These are phyloP conservation scores for Flaveria bidentis DNA, from an alignment of 129 eudicot genomes.

Conservation along the genomic window DNA sequence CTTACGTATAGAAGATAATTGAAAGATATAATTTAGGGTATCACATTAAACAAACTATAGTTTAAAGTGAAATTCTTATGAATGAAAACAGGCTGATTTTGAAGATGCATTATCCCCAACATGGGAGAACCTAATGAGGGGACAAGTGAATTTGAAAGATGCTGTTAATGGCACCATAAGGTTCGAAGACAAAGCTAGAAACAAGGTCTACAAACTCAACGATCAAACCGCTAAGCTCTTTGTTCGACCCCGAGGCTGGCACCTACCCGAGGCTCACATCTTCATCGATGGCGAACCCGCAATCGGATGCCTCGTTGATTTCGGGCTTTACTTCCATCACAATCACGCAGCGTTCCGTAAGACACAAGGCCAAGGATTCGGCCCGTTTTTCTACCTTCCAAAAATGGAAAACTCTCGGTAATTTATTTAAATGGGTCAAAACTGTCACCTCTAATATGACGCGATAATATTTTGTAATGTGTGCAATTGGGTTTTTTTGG, in stretches of 20 bases:
- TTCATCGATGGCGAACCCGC: conserved; percentile 89
- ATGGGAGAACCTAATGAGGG: conserved; percentile 91
- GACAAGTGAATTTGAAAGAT: conserved; percentile 87
- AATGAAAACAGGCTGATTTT: conserved; percentile 76
- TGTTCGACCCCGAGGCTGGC: conserved; percentile 98
- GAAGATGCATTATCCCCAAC: conserved; percentile 92
- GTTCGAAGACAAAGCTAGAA: conserved; percentile 76
- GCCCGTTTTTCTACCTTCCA: conserved; percentile 96
- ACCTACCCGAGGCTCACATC: conserved; percentile 89
- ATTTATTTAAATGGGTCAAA: not conserved
- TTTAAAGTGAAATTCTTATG: conserved; percentile 7
- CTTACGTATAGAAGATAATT: no score
- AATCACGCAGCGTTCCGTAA: conserved; percentile 62
- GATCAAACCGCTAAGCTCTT: conserved; percentile 76
- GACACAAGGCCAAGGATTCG: conserved; percentile 70
- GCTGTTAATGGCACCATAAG: conserved; percentile 84
- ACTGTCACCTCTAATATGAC: not conserved
- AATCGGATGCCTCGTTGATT: conserved; percentile 82
- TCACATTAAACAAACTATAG: no score
- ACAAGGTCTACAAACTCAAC: conserved; percentile 76
- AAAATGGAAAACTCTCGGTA: conserved; percentile 93
- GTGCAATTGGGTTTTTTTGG: not conserved
- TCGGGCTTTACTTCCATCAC: conserved; percentile 87
- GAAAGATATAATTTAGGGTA: no score
- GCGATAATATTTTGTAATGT: not conserved